Evolutionary conservation across 345 rosid genomes (phyloP), one percentile per base, ranked within the genome.

Genomic region (Eucalyptus sp.): DNA sequence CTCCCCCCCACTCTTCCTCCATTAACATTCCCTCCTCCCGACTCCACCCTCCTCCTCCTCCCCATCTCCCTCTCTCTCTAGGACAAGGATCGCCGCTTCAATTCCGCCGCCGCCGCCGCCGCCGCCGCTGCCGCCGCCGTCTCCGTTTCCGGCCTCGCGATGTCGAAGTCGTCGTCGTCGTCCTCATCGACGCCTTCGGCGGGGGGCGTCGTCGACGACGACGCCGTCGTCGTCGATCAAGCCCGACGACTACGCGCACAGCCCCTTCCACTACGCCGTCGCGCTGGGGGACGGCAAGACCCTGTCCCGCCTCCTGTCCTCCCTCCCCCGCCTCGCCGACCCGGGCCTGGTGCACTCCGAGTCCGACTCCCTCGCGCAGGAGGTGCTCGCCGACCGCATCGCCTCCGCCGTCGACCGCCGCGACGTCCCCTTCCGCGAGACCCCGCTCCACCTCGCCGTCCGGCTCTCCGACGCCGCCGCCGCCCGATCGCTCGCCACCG

Each of bases 381-480:
- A 98, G 86, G 93, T 90, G 25, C 41, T 96, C 6, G 94, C 98
- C 7, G 99, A 98, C 66, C 92, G 94, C 92, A 96, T 98, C 93
- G 93, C 99, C 46, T 89, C 96, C 50, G 89, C 94, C 13, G 90
- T 97, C 8, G 99, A 98, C 88, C 97, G 97, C 29, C 95, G 99
- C 4, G 99, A 98, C 88, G 99, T 98, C 41, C 99, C 99, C 0
- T 90, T 86, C 43, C 92, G 95, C 1, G 99, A 97, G 86, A 98
- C 99, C 6, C 97, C 99, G 52, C 98, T 98, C 90, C 99, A 98
- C 90, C 92, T 98, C 4, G 94, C 99, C 13, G 98, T 98, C 8
- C 93, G 97, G 22, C 56, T 98, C 7, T 94, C 94, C 20, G 98
- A 98, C 89, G 88, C 88, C 7, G 64, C 94, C 58, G 95, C 98